Evolutionary conservation across 1,284 basidiomycete genomes (phyloP).

Genomic region (Ustilago cynodontis): DNA sequence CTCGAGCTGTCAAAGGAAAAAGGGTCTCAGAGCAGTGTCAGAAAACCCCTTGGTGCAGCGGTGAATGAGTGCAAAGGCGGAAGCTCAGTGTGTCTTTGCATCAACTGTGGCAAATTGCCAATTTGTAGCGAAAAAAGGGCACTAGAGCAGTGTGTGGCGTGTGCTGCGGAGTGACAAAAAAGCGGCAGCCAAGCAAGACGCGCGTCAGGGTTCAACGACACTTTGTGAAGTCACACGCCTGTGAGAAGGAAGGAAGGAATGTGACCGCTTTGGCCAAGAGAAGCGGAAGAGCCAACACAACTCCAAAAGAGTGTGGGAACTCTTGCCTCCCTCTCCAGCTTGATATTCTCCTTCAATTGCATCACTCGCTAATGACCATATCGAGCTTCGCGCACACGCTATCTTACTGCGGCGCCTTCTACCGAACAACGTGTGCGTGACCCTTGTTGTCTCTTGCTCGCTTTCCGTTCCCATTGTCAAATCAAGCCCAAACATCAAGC

Average conservation of each 20-base stretch:
- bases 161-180: background rate
- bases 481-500: no score
- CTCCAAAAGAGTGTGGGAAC: no score
- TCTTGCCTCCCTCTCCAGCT: background rate
- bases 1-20: background rate
- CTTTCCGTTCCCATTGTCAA: no score
- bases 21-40: constrained; percentile 2
- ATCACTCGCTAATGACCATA: no score
- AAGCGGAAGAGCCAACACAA: no score
- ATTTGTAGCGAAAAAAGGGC: background rate
- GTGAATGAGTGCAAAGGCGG: background rate
- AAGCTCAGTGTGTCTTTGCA: background rate
- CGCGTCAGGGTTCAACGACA: background rate
- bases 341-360: background rate
- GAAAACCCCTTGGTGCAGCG: background rate
- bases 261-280: background rate
- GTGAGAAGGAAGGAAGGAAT: background rate
- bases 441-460: no score
- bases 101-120: background rate
- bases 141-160: background rate
- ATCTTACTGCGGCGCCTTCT: no score
- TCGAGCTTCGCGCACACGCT: no score
- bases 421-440: no score
- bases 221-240: background rate
- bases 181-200: background rate